Base-by-base conservation (phyloP, 768 basidiomycete genomes). In the Pleurotus pulmonarius region DNA sequence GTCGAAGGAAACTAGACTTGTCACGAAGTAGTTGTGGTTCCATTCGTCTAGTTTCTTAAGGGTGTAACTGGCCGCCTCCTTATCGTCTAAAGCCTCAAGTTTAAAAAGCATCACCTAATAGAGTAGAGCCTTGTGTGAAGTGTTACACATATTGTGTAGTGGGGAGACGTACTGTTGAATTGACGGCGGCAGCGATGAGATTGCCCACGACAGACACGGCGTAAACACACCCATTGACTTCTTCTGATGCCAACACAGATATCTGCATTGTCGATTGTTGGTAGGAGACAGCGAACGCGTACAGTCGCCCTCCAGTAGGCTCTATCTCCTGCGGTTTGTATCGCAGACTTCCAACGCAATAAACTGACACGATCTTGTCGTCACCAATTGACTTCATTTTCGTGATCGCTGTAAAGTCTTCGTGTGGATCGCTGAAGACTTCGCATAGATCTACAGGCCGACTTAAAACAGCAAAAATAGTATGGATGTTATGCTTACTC, bases 11-110 rank as follows among this genome's bases (percentile, higher is more conserved):
- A 80, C 82, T 18, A 97, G 70, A 55, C 82, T 85, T 3, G 81
- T 83, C 25, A 94, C 83, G 56, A 90, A 59, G 70, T 94, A 94
- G 55, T 90, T 93, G 65, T 92, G 90, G 60, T 88, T 85, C 87
- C 92, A 94, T 39, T 81, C 74, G 0, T 81, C 67, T 5, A 83
- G 61, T 26, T 74, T 72, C 39, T 74, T 63, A 12, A 90, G 67
- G 4, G 64, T 63, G 60, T 72, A 69, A 1, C 67, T 60, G 34
- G 71, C 61, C 13, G 73, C 61, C 37, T 64, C 62, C 8, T 67
- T 64, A n/a, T 74, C 65, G 37, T 66, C 67, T 13, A 62, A 61
- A 48, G 59, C 66, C 43, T 76, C 73, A 2, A 83, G 66, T 5
- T 72, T 66, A 58, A 72, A 82, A 26, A 81, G 66, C 46, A 78